Base-by-base conservation (phyloP, 495 filamentous ascomycete species). In the Umbilicaria muhlenbergii region DNA sequence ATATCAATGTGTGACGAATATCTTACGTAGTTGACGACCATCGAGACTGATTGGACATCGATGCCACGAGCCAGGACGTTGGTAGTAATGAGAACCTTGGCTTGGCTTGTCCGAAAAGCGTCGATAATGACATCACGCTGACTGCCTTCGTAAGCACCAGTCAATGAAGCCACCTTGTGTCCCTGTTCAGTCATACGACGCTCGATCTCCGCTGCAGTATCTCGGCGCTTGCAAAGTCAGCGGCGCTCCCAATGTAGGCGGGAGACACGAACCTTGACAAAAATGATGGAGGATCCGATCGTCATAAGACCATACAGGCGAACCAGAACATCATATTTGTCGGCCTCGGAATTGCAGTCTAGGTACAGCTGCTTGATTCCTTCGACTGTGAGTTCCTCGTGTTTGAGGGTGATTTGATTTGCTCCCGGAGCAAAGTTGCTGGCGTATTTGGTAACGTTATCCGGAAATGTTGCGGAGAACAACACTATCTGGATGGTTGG, bases 41-140 rank as follows among this genome's bases (percentile, higher is more conserved):
- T 83, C 14, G 86, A 92, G 3, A 96, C 92, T 15, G 87, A 87
- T 28, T 86, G 85, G 11, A 99, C 87, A 63, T 99, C 92, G 48
- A 99, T 95, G 52, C 92, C 92, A 54, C 92, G 85, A 5, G 92
- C 83, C 39, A 99, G 75, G 33, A 99, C 89, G 56, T 99, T 96
- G 51, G 92, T 99, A 0, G 92, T 89, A 55, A 96, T 95, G 45
- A 99, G 78, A n/a, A 99, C 91, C 68, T 96, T 99, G 41, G 85
- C 82, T 19, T 75, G 67, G 39, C 88, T 87, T 16, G 58, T 70
- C 46, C 91, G 81, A 78, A 96, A 99, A 11, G 79, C 64, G 52
- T 94, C 83, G 47, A 99, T 82, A 47, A 96, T 74, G 0, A 64
- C 58, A 54, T 99, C 92, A 59, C 92, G 83, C 49, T 86, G 75